phyloP scores from a whole-genome alignment of 2,329 filamentous ascomycete genomes.

The Periglandula ipomoeae region DNA sequence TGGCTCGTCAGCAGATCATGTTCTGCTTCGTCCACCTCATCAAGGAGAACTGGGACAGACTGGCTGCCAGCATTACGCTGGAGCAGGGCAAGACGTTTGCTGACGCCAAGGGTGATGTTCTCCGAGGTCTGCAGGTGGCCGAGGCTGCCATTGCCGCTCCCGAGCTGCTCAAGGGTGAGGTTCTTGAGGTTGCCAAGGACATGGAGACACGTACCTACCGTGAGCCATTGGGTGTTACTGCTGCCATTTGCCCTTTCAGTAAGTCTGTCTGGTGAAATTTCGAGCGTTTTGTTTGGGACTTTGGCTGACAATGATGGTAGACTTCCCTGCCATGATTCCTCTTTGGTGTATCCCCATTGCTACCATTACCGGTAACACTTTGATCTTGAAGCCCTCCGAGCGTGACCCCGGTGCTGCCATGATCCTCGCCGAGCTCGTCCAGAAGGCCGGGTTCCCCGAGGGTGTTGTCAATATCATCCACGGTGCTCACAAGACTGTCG shows the following conservation, averaged over 20 bases:
- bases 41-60: slow-evolving; percentile 73
- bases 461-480: slow-evolving; percentile 80
- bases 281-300: too few species aligned
- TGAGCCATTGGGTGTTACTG: slow-evolving; percentile 72
- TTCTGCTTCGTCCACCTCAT: slow-evolving; percentile 77
- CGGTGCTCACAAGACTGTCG: slow-evolving; percentile 69
- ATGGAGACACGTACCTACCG: slow-evolving; percentile 82
- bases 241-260: slow-evolving; percentile 84
- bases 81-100: slow-evolving; percentile 86
- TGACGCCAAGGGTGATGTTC: slow-evolving; percentile 72
- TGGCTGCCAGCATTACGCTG: slow-evolving; percentile 76
- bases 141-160: slow-evolving; percentile 75
- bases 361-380: slow-evolving; percentile 73
- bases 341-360: slow-evolving; percentile 86
- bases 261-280: slow-evolving; percentile 13
- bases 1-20: slow-evolving; percentile 75
- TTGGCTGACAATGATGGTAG: slow-evolving; percentile 28
- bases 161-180: slow-evolving; percentile 72
- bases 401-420: slow-evolving; percentile 76
- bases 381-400: slow-evolving; percentile 80
- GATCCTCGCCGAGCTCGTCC: slow-evolving; percentile 72
- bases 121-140: slow-evolving; percentile 74
- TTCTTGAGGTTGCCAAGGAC: slow-evolving; percentile 78
- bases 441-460: slow-evolving; percentile 72
- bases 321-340: slow-evolving; percentile 89